A percentile compares a stretch with the other conserved stretches of the same genome.
These are phyloP conservation scores for Phlebiopsis flavidoalba DNA, from an alignment of 768 basidiomycete species.

Conservation along the genomic window DNA sequence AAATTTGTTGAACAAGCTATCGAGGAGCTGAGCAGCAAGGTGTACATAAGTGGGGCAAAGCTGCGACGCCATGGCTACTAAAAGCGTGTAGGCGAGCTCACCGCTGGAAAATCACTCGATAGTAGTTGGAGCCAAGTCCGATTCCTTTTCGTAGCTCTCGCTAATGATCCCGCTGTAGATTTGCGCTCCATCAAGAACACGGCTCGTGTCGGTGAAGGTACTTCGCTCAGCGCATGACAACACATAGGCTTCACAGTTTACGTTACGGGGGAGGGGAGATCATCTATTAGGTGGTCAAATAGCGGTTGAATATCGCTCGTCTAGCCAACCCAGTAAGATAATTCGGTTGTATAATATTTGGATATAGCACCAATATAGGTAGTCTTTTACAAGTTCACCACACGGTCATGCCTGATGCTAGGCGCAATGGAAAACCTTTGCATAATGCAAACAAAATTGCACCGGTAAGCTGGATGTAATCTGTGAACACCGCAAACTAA, in stretches of 20 bases:
- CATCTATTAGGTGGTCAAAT: constrained; percentile 60
- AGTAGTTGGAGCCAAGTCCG: constrained; percentile 49
- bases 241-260: background rate
- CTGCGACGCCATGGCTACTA: constrained; percentile 93
- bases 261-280: too few relatives aligned
- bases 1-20: constrained; percentile 80
- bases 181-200: constrained; percentile 90
- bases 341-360: background rate
- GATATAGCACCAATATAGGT: background rate
- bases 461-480: background rate
- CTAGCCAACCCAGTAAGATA: constrained; percentile 25
- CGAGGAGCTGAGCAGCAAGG: constrained; percentile 72
- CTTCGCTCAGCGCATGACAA: too few relatives aligned
- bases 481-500: background rate
- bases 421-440: background rate
- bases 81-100: constrained; percentile 77
- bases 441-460: background rate
- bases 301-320: constrained; percentile 67
- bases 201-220: constrained; percentile 71
- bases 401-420: background rate
- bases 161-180: constrained; percentile 36
- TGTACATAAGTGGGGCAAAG: constrained; percentile 76
- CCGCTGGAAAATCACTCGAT: constrained; percentile 64
- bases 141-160: too few relatives aligned
- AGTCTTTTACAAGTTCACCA: background rate